Conservation (phyloP, 1,284 basidiomycete genomes). For the Phellinidium pouzarii region DNA sequence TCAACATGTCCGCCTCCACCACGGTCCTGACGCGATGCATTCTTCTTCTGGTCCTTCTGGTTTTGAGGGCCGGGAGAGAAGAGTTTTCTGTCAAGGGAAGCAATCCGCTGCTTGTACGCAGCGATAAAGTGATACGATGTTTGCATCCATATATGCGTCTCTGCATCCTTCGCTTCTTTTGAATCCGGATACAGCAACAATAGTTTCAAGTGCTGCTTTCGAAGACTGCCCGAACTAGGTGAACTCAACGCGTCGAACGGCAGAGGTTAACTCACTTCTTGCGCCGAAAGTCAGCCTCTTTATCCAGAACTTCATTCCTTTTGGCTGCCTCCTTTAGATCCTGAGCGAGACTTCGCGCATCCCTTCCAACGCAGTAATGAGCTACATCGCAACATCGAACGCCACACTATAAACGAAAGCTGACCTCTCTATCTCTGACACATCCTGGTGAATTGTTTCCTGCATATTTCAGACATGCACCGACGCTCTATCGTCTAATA, state of each 20-base stretch:
- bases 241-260: slow-evolving; percentile 15
- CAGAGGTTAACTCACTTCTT: slow-evolving; percentile 56
- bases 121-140: slow-evolving; percentile 86
- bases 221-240: slow-evolving; percentile 45
- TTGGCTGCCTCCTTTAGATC: slow-evolving; percentile 65
- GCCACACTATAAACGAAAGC: slow-evolving; percentile 1
- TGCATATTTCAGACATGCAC: slow-evolving; percentile 7
- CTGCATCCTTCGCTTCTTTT: slow-evolving; percentile 73
- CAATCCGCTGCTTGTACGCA: slow-evolving; percentile 73
- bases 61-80: slow-evolving; percentile 40
- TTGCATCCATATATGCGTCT: slow-evolving; percentile 85
- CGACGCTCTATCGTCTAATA: slow-evolving; percentile 5
- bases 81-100: slow-evolving; percentile 56
- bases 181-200: slow-evolving; percentile 71
- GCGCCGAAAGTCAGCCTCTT: slow-evolving; percentile 77
- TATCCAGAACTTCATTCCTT: slow-evolving; percentile 70
- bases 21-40: slow-evolving; percentile 30
- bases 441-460: slow-evolving; percentile 5
- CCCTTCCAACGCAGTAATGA: slow-evolving; percentile 34
- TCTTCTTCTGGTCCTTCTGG: no score
- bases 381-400: not conserved
- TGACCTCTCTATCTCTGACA: slow-evolving; percentile 13
- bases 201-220: slow-evolving; percentile 68
- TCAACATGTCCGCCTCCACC: slow-evolving; percentile 57
- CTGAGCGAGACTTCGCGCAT: slow-evolving; percentile 64